Base-by-base conservation (phyloP, 2,329 filamentous ascomycete species). In the Paradendryphiella salina region DNA sequence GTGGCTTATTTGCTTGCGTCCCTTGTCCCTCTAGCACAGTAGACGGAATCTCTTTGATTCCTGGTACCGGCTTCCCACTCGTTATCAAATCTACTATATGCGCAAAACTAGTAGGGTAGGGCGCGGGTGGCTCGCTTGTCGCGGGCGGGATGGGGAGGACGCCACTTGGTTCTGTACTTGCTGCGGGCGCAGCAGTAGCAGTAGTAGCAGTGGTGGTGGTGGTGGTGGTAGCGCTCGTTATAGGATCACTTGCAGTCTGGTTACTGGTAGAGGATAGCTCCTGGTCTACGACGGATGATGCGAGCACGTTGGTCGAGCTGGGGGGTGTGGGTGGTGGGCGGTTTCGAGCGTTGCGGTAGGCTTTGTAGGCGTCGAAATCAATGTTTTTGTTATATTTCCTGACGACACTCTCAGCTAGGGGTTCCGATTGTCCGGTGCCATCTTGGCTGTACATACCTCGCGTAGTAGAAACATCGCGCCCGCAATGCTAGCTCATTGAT, bases 11-110 rank as follows among this genome's bases (percentile, higher is more conserved):
- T 46, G 79, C 77, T 41, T 78, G 71, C 17, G 81, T 82, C 53
- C 88, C 86, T 53, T 89, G 82, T 4, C 87, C 87, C 46, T 85
- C 80, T 15, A 92, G 78, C 4, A 96, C 78, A 0, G 87, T 94
- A 60, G 90, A 83, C 4, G 92, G 90, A 45, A 96, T 93, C 57
- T 96, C 84, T 61, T 86, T 85, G 65, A 96, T 95, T 0, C 92
- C 92, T 1, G 91, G 90, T 35, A 96, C 87, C 0, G 89, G 86
- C 62, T 90, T 85, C 45, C 90, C 90, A 21, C 85, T 86, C 18
- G 89, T 89, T 46, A 96, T 89, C 46, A 96, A 82, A 64, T 90
- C 87, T 47, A 96, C 86, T 55, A 96, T 90, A 59, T 93, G 85
- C 6, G 89, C 87, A 72, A 96, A 96, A 1, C 85, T 87, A 40